phyloP scores from a whole-genome alignment of 2,329 filamentous ascomycete genomes.

The Calonectria pteridis region DNA sequence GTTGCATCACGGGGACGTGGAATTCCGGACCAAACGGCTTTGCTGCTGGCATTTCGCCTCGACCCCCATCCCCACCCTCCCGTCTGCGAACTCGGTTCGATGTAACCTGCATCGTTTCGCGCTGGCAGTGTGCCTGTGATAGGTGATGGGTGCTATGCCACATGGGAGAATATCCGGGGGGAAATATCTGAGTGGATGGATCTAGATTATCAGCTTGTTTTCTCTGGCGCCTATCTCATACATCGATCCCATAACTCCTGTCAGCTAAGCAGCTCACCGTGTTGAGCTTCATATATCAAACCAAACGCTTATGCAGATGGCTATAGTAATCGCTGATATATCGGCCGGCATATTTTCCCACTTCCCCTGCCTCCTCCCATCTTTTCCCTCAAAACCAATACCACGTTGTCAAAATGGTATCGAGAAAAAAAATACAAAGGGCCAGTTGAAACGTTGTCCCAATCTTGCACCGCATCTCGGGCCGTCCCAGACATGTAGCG shows the following conservation, averaged over 20 bases:
- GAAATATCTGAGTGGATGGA: not conserved
- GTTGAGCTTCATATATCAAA: not conserved
- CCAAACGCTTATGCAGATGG: not conserved
- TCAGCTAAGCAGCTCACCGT: not conserved
- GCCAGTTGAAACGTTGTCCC: slow-evolving; percentile 51
- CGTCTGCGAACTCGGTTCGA: slow-evolving; percentile 4
- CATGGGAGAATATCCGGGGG: not conserved
- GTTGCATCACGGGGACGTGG: slow-evolving; percentile 18
- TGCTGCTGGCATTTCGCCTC: slow-evolving; percentile 23
- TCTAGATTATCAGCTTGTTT: not conserved
- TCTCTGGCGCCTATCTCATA: slow-evolving; percentile 21
- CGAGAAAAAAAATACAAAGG: slow-evolving; percentile 17
- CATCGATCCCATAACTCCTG: not conserved
- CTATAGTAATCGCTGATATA: not conserved
- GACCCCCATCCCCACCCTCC: slow-evolving; percentile 3
- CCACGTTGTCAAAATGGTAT: not conserved
- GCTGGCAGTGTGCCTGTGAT: not conserved
- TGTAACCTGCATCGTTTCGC: slow-evolving; percentile 1
- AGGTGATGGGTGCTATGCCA: not conserved
- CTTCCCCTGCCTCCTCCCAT: not conserved
- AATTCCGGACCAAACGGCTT: slow-evolving; percentile 21
- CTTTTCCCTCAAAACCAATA: slow-evolving; percentile 1
- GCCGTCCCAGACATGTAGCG: slow-evolving; percentile 11
- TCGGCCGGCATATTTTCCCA: not conserved
- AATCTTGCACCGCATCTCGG: slow-evolving; percentile 4